These are phyloP conservation scores for Coprinopsis strossmayeri DNA, from an alignment of 768 basidiomycete genomes.

Conservation along the genomic window DNA sequence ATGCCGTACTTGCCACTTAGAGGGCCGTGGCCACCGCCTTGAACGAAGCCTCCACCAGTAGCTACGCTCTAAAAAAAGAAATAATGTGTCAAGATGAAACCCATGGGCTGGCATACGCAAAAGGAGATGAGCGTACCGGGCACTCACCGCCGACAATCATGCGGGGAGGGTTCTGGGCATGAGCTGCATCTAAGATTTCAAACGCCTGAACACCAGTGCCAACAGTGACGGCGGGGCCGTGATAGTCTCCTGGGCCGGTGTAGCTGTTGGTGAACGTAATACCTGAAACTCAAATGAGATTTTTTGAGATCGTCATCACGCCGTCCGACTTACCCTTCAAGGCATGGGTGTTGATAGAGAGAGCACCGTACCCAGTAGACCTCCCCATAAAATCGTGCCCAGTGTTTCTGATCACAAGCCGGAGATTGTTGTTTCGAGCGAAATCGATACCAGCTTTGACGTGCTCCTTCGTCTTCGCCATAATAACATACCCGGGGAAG, in stretches of 20 bases:
- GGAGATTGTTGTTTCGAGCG: conserved; percentile 14
- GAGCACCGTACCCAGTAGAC: not conserved
- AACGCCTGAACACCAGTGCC: conserved; percentile 15
- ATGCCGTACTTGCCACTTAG: conserved; percentile 14
- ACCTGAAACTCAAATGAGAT: not conserved
- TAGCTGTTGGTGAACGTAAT: conserved; percentile 11
- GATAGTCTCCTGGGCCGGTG: conserved; percentile 8
- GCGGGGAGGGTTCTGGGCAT: conserved; percentile 3
- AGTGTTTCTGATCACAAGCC: conserved; percentile 18
- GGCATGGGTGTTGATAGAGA: conserved; percentile 13
- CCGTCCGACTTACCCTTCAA: conserved; percentile 14
- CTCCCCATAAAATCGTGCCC: conserved; percentile 15
- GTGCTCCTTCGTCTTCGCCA: conserved; percentile 13
- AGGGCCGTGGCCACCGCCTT: conserved; percentile 21
- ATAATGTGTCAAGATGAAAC: not conserved
- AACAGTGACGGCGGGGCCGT: conserved; percentile 14
- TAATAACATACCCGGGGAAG: conserved; percentile 14
- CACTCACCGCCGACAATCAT: conserved; percentile 13
- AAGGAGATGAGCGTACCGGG: conserved; percentile 5
- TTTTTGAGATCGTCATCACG: too few species aligned
- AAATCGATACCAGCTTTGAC: conserved; percentile 16
- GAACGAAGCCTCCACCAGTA: conserved; percentile 28
- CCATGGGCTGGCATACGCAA: not conserved
- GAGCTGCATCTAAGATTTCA: conserved; percentile 7
- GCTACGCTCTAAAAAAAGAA: conserved; percentile 22